Evolutionary conservation across 192 early-diverging fungal species (phyloP), one percentile per base, ranked within the genome.

Genomic region (Rhizophagus prolifer): DNA sequence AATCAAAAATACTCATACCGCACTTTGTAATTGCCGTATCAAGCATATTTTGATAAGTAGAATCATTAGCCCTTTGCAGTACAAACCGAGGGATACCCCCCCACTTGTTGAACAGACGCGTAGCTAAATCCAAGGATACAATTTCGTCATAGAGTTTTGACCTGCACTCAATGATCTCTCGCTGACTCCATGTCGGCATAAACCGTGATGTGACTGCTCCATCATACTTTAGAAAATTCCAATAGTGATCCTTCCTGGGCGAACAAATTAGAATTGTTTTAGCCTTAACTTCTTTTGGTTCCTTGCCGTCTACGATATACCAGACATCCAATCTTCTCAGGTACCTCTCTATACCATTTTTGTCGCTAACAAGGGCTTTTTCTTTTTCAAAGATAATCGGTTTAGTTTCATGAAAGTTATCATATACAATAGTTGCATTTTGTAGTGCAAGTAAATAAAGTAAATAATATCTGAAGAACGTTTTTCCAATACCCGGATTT

Each of bases 231-330:
- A 4, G 0, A 54, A 54, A 54, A 14, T 65, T 31, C 34, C 4
- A 7, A 41, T 73, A 58, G 58, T 60, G 50, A 1, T 23, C 9
- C 38, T 47, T 70, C 13, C 10, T 41, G 12, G 68, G 68, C 10
- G 71, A 73, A 38, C 71, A 73, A 13, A 70, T 9, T n/a, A 73
- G 71, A 73, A 73, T 60, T 60, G 71, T 73, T 46, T 73, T 73
- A 13, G 71, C 71, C 0, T 60, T 19, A 60, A 30, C 23, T 5
- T 59, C 3, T 8, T 25, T 21, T 60, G 71, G 71, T 23, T n/a
- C 16, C 6, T 36, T 23, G 25, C 71, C 58, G 38, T 73, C 58
- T 36, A 73, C 71, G 21, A 73, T 58, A 36, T 73, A 73, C 72
- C 72, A 73, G 28, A 38, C 34, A 8, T 21, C 16, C n/a, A 26